Evolutionary conservation across 495 filamentous ascomycete species (phyloP).

Genomic region (Symbiotaphrina buchneri): DNA sequence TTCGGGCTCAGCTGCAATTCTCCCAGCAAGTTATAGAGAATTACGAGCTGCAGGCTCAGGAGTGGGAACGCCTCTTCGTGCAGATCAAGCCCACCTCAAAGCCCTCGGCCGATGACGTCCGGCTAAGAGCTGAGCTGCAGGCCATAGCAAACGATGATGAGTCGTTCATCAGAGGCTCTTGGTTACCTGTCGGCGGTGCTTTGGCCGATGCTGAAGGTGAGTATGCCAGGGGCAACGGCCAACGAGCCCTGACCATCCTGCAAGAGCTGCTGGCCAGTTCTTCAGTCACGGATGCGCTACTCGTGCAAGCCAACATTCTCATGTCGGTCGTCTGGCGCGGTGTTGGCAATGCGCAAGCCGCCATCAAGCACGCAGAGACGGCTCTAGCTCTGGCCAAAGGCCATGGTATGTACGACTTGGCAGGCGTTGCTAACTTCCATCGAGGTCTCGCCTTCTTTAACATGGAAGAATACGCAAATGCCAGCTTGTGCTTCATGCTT

Average conservation of each 20-base stretch:
- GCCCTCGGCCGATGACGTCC: too few relatives aligned
- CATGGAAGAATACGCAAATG: neutral
- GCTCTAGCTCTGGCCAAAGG: neutral
- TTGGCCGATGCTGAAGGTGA: too few relatives aligned
- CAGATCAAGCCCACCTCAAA: too few relatives aligned
- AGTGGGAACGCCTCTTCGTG: too few relatives aligned
- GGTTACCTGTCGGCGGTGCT: too few relatives aligned
- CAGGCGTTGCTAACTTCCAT: constrained; percentile 1
- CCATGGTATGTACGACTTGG: neutral
- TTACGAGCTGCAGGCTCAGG: too few relatives aligned
- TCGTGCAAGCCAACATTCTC: neutral
- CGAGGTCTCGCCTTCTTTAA: constrained; percentile 1
- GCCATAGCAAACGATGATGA: too few relatives aligned
- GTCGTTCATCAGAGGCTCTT: too few relatives aligned
- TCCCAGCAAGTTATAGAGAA: too few relatives aligned
- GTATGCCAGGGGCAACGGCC: too few relatives aligned
- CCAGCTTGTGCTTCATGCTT: constrained; percentile 1
- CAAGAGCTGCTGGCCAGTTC: neutral
- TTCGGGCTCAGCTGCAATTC: too few relatives aligned
- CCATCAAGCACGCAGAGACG: neutral
- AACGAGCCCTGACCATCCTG: neutral
- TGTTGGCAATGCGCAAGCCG: neutral
- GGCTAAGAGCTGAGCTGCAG: too few relatives aligned
- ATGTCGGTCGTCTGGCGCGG: neutral
- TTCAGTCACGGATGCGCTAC: neutral